A percentile compares a stretch with the other conserved stretches of the same genome.
phyloP scores from a whole-genome alignment of 2,329 filamentous ascomycete species.

The Phoma herbarum region DNA sequence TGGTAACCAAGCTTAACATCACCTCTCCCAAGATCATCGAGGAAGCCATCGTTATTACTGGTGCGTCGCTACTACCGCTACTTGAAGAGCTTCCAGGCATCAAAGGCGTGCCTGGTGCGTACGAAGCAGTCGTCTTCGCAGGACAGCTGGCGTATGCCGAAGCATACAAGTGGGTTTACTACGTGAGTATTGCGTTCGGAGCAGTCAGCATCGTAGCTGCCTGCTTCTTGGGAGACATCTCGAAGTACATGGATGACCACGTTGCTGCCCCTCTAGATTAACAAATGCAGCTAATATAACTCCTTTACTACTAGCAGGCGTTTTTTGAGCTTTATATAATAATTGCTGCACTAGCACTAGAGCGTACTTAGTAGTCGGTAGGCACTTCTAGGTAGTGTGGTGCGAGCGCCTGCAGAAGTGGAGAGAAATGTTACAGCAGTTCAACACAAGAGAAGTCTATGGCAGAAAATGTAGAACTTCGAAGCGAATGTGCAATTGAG shows the following conservation, averaged over 20 bases:
- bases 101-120: slow-evolving; percentile 57
- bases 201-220: slow-evolving; percentile 64
- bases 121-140: slow-evolving; percentile 58
- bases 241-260: slow-evolving; percentile 40
- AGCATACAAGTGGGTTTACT: slow-evolving; percentile 70
- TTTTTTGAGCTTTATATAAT: no score
- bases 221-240: slow-evolving; percentile 67
- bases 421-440: no score
- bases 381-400: no score
- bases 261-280: slow-evolving; percentile 27
- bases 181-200: slow-evolving; percentile 69
- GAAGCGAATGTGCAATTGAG: no score
- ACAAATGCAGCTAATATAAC: no score
- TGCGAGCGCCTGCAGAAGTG: no score
- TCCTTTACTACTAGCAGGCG: no score
- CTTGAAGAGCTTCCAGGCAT: slow-evolving; percentile 57
- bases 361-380: no score
- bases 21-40: slow-evolving; percentile 60
- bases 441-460: no score
- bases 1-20: slow-evolving; percentile 61
- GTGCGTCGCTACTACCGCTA: slow-evolving; percentile 52
- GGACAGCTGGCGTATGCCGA: slow-evolving; percentile 66
- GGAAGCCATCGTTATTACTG: slow-evolving; percentile 55
- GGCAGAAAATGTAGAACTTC: no score
- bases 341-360: no score